Evolutionary conservation across 2,329 filamentous ascomycete species (phyloP), one percentile per base, ranked within the genome.

Genomic region (Sphaerulina vaccinii): DNA sequence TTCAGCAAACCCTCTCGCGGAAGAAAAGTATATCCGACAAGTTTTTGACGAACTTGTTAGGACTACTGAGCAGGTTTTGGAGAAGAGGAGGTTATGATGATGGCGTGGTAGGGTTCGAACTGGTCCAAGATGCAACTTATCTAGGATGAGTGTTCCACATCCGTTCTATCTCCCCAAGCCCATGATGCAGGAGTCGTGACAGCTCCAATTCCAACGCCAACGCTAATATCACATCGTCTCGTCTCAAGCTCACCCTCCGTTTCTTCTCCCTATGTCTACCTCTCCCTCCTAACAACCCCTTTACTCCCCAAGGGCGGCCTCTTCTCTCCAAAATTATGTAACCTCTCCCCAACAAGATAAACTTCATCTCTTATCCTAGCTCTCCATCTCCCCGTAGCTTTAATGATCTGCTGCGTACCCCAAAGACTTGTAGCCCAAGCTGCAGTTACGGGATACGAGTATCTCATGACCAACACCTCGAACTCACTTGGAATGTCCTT

Each of bases 331-430:
- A 96, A 95, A 70, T 99, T 99, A 73, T 99, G 95, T 65, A 99
- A 72, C 54, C 91, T 77, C 73, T 99, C 92, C 2, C 93, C 93
- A 65, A 97, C 93, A 38, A 99, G 75, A 69, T 99, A 99, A 0
- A 95, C 91, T 71, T 99, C 95, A 69, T 99, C 95, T 33, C 90
- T 79, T 40, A 99, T 90, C 52, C 86, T 82, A 51, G 84, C 78
- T 62, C 88, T 83, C 91, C 92, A 97, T 16, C 82, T 75, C 40
- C 81, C 80, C 45, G 93, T 79, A 46, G 89, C 79, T 39, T 79
- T 72, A 1, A 74, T 65, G 49, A 77, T 71, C 21, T 73, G 71
- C 15, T 22, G 32, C 2, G 36, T 47, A 10, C 54, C 52, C 21
- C 58, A 42, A 2, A 58, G 22, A 7, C 50, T 16, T 5, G 59